These are phyloP conservation scores for Dipodascus albidus DNA, from an alignment of 805 yeast genomes.

Conservation along the genomic window DNA sequence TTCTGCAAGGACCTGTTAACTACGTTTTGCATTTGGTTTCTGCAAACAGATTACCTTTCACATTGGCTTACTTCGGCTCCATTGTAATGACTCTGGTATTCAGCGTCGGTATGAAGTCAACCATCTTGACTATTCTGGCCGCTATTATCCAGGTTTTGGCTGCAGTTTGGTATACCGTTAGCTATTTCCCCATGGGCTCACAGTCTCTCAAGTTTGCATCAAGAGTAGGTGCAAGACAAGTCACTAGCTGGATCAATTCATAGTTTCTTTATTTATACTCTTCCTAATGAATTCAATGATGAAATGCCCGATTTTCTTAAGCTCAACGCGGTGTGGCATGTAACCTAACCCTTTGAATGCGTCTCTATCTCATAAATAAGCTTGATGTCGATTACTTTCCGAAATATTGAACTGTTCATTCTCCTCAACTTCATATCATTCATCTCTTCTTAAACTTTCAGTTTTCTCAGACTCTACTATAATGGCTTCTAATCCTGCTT, in stretches of 20 bases:
- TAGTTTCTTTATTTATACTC: slow-evolving; percentile 9
- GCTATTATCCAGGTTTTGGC: slow-evolving; percentile 73
- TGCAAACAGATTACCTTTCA: slow-evolving; percentile 66
- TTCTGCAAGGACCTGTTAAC: slow-evolving; percentile 83
- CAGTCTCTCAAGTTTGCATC: slow-evolving; percentile 53
- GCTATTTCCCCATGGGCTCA: slow-evolving; percentile 94
- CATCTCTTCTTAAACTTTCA: neutral
- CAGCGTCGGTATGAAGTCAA: slow-evolving; percentile 57
- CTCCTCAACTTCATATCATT: slow-evolving; percentile 2
- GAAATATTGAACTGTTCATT: neutral
- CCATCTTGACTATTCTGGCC: slow-evolving; percentile 64
- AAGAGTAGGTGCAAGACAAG: slow-evolving; percentile 45
- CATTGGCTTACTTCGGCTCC: slow-evolving; percentile 69
- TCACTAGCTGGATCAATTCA: slow-evolving; percentile 31
- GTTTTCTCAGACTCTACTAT: neutral
- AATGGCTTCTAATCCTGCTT: slow-evolving; percentile 24
- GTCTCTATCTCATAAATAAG: no score
- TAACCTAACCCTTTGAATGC: neutral
- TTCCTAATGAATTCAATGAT: no score
- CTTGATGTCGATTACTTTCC: neutral
- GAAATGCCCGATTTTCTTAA: no score
- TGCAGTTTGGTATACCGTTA: slow-evolving; percentile 78
- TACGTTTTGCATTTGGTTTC: slow-evolving; percentile 67
- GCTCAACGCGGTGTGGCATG: neutral
- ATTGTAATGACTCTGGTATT: slow-evolving; percentile 69